Percentiles rank a stretch among this genome's conserved stretches.
phyloP scores from a whole-genome alignment of 139 green algal species.

The Protoeuglena noctilucae region DNA sequence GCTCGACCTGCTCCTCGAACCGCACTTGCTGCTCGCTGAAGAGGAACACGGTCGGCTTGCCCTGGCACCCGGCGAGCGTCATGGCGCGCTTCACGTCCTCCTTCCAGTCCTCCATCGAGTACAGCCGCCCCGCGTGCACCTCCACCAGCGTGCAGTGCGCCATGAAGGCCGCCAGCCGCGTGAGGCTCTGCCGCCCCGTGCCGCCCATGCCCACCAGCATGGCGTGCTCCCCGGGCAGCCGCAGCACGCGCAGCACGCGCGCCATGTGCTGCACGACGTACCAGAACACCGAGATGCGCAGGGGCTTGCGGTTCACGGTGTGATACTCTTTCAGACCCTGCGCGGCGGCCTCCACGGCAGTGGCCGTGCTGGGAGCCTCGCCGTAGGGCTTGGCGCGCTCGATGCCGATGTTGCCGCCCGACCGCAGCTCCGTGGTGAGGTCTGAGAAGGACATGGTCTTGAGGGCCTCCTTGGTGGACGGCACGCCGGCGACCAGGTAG shows the following conservation, averaged over 20 bases:
- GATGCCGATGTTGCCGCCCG: not conserved
- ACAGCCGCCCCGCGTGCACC: conserved; percentile 54
- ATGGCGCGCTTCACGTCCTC: conserved; percentile 17
- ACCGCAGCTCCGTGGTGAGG: not conserved
- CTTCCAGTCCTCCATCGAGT: conserved; percentile 44
- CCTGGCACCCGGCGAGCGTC: conserved; percentile 8
- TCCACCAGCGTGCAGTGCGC: conserved; percentile 34
- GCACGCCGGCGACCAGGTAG: not conserved
- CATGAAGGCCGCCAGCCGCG: conserved; percentile 35
- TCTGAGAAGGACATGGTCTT: not conserved
- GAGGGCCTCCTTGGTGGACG: no score
- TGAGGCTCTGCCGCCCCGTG: conserved; percentile 30
- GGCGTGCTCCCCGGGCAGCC: conserved; percentile 33
- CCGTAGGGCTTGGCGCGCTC: not conserved
- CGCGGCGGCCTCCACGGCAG: conserved; percentile 9
- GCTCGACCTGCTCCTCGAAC: conserved; percentile 22
- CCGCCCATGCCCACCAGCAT: conserved; percentile 40
- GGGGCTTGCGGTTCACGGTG: conserved; percentile 12
- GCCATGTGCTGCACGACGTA: conserved; percentile 23
- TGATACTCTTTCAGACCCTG: conserved; percentile 24
- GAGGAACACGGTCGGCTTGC: conserved; percentile 20
- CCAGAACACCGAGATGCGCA: conserved; percentile 26
- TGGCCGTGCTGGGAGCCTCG: conserved; percentile 4
- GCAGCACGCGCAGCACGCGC: conserved; percentile 18
- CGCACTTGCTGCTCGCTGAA: conserved; percentile 29